phyloP scores from a whole-genome alignment of 2,329 filamentous ascomycete genomes.

The Xylariaceae sp. region DNA sequence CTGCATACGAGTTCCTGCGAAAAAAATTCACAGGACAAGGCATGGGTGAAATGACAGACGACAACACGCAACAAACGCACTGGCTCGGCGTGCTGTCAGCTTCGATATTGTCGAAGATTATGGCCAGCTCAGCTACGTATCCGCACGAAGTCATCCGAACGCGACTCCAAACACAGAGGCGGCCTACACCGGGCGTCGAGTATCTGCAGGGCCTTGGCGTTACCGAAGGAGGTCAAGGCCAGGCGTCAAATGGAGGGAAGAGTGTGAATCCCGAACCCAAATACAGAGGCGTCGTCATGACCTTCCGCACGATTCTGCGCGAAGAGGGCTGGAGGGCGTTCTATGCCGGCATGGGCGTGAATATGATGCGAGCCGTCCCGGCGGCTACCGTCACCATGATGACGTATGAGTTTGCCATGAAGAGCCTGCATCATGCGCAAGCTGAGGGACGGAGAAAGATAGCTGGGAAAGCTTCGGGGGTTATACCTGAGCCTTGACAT shows the following conservation, averaged over 20 bases:
- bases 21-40: slow-evolving; percentile 82
- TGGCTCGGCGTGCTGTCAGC: slow-evolving; percentile 82
- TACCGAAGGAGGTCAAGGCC: slow-evolving; percentile 41
- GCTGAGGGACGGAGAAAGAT: slow-evolving; percentile 36
- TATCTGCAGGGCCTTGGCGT: slow-evolving; percentile 49
- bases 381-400: slow-evolving; percentile 97
- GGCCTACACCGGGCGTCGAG: slow-evolving; percentile 56
- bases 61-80: slow-evolving; percentile 59
- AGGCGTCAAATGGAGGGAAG: slow-evolving; percentile 33
- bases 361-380: slow-evolving; percentile 92
- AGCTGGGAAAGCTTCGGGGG: not conserved
- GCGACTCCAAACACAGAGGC: slow-evolving; percentile 86
- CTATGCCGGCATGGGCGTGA: slow-evolving; percentile 95
- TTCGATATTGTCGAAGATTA: slow-evolving; percentile 89
- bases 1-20: slow-evolving; percentile 91
- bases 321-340: slow-evolving; percentile 97
- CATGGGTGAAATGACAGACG: slow-evolving; percentile 65
- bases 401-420: slow-evolving; percentile 81
- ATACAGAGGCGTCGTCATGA: slow-evolving; percentile 77
- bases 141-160: slow-evolving; percentile 96
- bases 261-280: slow-evolving; percentile 32
- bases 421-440: slow-evolving; percentile 44
- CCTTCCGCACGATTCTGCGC: slow-evolving; percentile 75
- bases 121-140: slow-evolving; percentile 92
- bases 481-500: too few relatives aligned